phyloP scores from a whole-genome alignment of 257 asterid species.

The Marsdenia floribunda region DNA sequence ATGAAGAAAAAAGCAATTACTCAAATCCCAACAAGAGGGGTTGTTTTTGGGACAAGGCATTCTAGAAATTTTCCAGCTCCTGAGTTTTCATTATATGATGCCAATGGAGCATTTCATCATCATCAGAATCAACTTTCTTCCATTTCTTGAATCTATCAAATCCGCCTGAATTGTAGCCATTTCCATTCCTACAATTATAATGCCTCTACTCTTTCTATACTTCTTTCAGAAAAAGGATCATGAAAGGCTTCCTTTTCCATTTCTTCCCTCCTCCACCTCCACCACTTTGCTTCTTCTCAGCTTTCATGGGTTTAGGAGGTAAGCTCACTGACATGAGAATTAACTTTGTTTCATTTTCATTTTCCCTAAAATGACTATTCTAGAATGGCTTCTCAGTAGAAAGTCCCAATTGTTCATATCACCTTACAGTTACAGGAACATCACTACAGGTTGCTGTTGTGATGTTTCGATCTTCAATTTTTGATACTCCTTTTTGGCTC shows the following conservation, averaged over 20 bases:
- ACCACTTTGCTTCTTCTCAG: conserved; percentile 30
- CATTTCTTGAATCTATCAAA: conserved; percentile 79
- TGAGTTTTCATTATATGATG: conserved; percentile 37
- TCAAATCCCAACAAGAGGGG: too few species aligned
- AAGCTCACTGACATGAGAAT: conserved; percentile 44
- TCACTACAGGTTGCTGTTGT: neutral
- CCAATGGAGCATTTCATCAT: conserved; percentile 42
- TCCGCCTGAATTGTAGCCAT: conserved; percentile 27
- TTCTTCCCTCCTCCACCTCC: conserved; percentile 19
- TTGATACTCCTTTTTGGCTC: too few species aligned
- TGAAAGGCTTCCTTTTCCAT: conserved; percentile 33
- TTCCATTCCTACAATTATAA: conserved; percentile 9
- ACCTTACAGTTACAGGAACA: conserved; percentile 7
- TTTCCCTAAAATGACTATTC: conserved; percentile 25
- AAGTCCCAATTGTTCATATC: too few species aligned
- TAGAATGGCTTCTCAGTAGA: conserved; percentile 61
- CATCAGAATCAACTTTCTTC: conserved; percentile 53
- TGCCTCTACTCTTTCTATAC: conserved; percentile 10
- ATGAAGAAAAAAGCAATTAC: neutral
- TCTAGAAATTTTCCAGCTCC: conserved; percentile 32
- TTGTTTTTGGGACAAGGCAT: conserved; percentile 37
- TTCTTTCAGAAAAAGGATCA: conserved; percentile 36
- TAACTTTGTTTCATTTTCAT: conserved; percentile 31
- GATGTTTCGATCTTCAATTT: neutral
- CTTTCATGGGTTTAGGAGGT: conserved; percentile 20